Base-by-base conservation (phyloP, 139 green algal genomes). In the Closterium sp. region DNA sequence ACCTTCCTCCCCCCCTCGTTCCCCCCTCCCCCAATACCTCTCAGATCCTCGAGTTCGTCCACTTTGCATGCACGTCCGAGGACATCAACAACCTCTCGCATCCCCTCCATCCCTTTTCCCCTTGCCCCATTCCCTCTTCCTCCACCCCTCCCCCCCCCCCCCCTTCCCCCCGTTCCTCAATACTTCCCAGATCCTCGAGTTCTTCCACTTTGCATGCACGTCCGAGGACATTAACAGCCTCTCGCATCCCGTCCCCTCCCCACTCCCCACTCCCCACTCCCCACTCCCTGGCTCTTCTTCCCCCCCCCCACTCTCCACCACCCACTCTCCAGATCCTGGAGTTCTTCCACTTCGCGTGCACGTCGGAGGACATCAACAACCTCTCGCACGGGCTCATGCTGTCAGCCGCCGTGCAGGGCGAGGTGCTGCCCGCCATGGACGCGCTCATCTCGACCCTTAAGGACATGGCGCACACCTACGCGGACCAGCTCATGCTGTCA, bases 31-130 rank as follows among this genome's bases (percentile, higher is more conserved):
- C 36, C 36, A 55, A 4, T 6, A 55, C 36, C 36, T 55, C 36
- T 55, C 91, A 93, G 87, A 34, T 92, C 1, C 86, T 98, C 84
- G 98, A 99, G 96, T 99, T 99, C 94, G 97, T 97, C 2, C 98
- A 99, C 96, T 99, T 99, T 96, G 98, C 97, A 4, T 99, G 98
- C 97, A 99, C 98, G 85, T 96, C 94, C 28, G 98, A 99, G 95
- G 98, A 99, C 96, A 99, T 99, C 96, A 99, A 99, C 96, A 99
- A 99, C 96, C 95, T 99, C 34, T 95, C 95, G 34, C 98, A 99
- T 66, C 38, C 38, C 19, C 38, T 66, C 38, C 19, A 8, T 10
- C 38, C 38, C 3, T 66, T 66, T 10, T n/a, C n/a, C n/a, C n/a
- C n/a, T n/a, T n/a, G n/a, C n/a, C n/a, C n/a, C n/a, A n/a, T n/a